phyloP scores from a whole-genome alignment of 2,329 filamentous ascomycete species.

The Rutstroemia sp. region DNA sequence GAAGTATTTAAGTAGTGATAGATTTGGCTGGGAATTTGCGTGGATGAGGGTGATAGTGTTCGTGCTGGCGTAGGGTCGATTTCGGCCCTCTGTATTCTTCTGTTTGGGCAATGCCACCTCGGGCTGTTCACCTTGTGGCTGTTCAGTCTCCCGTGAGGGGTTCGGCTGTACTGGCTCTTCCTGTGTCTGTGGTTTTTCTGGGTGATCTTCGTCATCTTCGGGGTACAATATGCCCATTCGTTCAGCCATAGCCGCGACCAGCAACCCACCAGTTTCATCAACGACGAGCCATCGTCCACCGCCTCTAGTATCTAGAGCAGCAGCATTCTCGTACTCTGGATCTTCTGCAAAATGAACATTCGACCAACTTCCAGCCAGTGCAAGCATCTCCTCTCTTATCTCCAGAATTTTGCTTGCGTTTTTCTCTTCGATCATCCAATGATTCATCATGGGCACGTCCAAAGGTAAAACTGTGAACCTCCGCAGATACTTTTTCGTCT shows the following conservation, averaged over 20 bases:
- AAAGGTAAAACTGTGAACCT: slow-evolving; percentile 80
- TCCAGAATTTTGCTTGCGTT: slow-evolving; percentile 79
- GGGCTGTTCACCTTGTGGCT: slow-evolving; percentile 8
- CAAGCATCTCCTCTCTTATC: slow-evolving; percentile 75
- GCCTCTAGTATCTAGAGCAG: slow-evolving; percentile 8
- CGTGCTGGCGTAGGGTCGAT: slow-evolving; percentile 19
- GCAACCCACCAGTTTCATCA: slow-evolving; percentile 62
- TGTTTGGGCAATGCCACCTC: slow-evolving; percentile 5
- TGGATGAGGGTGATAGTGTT: slow-evolving; percentile 81
- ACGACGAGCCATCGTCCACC: slow-evolving; percentile 57
- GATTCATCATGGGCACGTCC: slow-evolving; percentile 67
- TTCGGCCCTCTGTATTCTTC: slow-evolving; percentile 6
- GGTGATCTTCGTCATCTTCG: slow-evolving; percentile 12
- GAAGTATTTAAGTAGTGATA: slow-evolving; percentile 84
- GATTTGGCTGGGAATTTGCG: slow-evolving; percentile 76
- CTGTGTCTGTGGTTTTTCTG: not conserved
- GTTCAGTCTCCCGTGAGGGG: slow-evolving; percentile 23
- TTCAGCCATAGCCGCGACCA: slow-evolving; percentile 64
- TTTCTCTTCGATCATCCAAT: slow-evolving; percentile 73
- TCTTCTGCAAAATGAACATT: slow-evolving; percentile 64
- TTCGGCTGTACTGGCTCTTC: not conserved
- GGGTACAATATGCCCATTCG: slow-evolving; percentile 58
- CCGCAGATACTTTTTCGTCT: slow-evolving; percentile 87
- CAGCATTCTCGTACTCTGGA: slow-evolving; percentile 4
- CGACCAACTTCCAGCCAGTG: slow-evolving; percentile 77